Base-by-base conservation (phyloP, 805 yeast genomes). In the Maudiozyma bulderi region DNA sequence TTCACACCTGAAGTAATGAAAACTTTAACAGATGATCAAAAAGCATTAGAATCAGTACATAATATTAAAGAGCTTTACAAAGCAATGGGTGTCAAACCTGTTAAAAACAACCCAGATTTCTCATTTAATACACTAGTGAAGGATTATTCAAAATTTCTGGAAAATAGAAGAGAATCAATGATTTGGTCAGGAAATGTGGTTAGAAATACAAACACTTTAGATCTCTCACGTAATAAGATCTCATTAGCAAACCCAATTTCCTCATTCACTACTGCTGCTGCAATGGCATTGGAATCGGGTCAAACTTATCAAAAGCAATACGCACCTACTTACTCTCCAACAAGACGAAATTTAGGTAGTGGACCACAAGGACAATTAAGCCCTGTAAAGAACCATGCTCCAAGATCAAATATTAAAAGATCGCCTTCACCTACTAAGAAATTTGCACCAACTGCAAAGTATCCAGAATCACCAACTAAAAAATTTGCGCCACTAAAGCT, bases 191-290 rank as follows among this genome's bases (percentile, higher is more conserved):
- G 58, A 6, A 50, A 52, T 8, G 45, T 52, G 3, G 53, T 64
- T 7, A 42, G 53, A 28, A 59, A 58, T 46, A 37, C 57, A 10
- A 48, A 50, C 15, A 48, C 51, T 1, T 37, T 64, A 8, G 57
- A 63, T 41, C 39, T 62, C 8, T 44, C 47, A 10, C 52, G 46
- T 39, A 64, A 64, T 38, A 43, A 45, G 2, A 13, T 33, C 15
- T 44, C 47, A 2, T 30, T 1, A 3, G 26, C 20, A 2, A 28
- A 3, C 2, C 41, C 47, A 5, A 44, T 28, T 5, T 43, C 50
- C 9, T 50, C 44, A 7, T 61, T 65, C 35, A 60, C 62, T 3
- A 64, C 67, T 1, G 69, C 69, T 3, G 67, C 66, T 14, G 53
- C 50, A 6, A 20, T 20, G 4, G 64, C 62, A 26, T 44, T 59